These are phyloP conservation scores for Aegilops speltoides DNA, from an alignment of 176 grass and related monocot species.

Conservation along the genomic window DNA sequence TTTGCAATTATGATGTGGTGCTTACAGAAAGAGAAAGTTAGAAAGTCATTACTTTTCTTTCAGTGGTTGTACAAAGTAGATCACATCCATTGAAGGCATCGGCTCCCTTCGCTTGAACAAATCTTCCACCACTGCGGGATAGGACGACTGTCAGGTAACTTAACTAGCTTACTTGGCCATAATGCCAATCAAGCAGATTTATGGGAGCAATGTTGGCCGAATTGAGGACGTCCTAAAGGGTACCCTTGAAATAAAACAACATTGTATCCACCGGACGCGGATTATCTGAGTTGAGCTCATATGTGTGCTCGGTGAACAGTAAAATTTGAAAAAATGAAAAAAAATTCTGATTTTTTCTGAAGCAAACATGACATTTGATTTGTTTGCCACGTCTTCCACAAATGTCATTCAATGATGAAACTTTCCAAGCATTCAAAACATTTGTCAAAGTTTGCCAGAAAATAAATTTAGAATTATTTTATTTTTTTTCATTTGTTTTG, in stretches of 20 bases:
- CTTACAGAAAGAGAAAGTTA: not conserved
- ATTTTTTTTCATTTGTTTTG: too few relatives aligned
- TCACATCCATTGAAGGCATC: constrained; percentile 94
- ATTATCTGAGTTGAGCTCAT: too few relatives aligned
- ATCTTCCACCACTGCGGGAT: constrained; percentile 88
- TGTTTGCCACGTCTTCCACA: too few relatives aligned
- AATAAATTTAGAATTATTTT: too few relatives aligned
- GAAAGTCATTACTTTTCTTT: constrained; percentile 86
- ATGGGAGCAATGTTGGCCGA: not conserved
- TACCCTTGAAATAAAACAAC: not conserved
- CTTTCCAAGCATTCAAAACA: too few relatives aligned
- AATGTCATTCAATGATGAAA: too few relatives aligned
- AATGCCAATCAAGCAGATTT: not conserved
- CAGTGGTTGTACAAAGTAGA: constrained; percentile 90
- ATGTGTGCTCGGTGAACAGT: too few relatives aligned
- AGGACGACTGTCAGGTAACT: not conserved
- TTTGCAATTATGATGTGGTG: not conserved
- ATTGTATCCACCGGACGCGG: not conserved
- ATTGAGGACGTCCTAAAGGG: not conserved
- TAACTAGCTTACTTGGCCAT: constrained; percentile 7
- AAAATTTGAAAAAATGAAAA: too few relatives aligned
- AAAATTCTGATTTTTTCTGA: too few relatives aligned
- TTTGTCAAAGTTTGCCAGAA: too few relatives aligned
- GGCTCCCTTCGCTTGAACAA: constrained; percentile 96
- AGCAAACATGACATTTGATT: too few relatives aligned